Conservation (phyloP, 805 yeast genomes). For the Teunomyces panamensis region DNA sequence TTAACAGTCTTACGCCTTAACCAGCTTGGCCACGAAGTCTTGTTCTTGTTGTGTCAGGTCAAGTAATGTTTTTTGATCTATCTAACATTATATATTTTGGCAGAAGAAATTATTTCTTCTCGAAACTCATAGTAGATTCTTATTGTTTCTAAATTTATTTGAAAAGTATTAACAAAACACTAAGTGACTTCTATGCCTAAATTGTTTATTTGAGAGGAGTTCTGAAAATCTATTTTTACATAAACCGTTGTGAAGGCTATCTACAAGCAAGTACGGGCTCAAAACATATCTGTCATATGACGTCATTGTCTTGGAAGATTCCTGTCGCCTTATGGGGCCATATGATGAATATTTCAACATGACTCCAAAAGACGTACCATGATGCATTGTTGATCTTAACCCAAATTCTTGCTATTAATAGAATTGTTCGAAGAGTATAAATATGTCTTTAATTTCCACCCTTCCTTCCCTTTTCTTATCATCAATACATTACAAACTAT, state of each 20-base stretch:
- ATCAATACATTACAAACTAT: slow-evolving; percentile 4
- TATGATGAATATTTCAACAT: background rate
- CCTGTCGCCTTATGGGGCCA: background rate
- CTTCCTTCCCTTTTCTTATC: background rate
- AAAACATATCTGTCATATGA: background rate
- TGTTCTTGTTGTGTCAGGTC: background rate
- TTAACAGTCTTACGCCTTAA: slow-evolving; percentile 19
- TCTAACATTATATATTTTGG: background rate
- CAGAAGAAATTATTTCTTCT: background rate
- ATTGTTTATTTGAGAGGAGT: background rate
- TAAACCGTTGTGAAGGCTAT: background rate
- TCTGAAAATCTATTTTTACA: background rate
- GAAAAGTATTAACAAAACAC: background rate
- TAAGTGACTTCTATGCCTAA: background rate
- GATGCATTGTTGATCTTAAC: background rate
- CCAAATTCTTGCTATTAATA: background rate
- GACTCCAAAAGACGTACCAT: background rate
- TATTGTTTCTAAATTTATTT: no score
- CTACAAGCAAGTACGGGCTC: background rate
- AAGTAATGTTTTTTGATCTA: background rate
- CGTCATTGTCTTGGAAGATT: background rate
- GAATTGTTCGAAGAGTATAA: background rate
- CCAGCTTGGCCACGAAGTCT: slow-evolving; percentile 19
- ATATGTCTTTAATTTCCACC: background rate
- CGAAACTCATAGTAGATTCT: no score